These are phyloP conservation scores for Ophiostoma himal-ulmi DNA, from an alignment of 2,329 filamentous ascomycete species.

Conservation along the genomic window DNA sequence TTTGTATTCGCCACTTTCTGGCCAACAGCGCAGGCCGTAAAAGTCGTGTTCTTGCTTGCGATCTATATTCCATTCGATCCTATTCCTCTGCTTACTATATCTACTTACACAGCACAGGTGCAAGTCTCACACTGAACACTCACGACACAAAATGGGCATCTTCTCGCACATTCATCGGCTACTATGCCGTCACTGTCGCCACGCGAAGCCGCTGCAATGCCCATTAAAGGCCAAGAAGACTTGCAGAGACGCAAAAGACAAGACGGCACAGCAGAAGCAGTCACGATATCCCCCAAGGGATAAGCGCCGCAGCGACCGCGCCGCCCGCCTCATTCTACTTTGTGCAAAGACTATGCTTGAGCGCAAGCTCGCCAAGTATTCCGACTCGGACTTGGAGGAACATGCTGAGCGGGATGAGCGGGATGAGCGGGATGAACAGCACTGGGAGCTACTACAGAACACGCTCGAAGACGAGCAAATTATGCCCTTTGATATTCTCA, in stretches of 20 bases:
- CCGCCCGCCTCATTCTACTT: neutral
- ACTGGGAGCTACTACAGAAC: neutral
- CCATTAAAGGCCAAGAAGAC: neutral
- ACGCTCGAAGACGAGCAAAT: neutral
- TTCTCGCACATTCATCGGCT: constrained; percentile 3
- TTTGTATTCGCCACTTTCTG: neutral
- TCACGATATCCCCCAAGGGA: neutral
- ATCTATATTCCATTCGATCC: neutral
- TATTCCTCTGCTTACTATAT: neutral
- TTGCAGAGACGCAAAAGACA: neutral
- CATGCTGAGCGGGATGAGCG: neutral
- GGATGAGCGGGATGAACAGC: neutral
- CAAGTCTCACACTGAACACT: neutral
- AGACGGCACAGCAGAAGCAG: neutral
- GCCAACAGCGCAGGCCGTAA: neutral
- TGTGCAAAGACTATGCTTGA: neutral
- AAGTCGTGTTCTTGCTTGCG: neutral
- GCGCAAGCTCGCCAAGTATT: neutral
- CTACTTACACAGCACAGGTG: neutral
- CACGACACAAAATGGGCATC: neutral
- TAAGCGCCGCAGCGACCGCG: neutral
- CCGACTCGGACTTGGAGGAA: neutral
- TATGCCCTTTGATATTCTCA: neutral
- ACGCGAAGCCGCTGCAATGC: neutral
- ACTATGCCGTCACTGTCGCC: neutral